Evolutionary conservation across 495 filamentous ascomycete genomes (phyloP).

Genomic region (Glutinoglossum americanum): DNA sequence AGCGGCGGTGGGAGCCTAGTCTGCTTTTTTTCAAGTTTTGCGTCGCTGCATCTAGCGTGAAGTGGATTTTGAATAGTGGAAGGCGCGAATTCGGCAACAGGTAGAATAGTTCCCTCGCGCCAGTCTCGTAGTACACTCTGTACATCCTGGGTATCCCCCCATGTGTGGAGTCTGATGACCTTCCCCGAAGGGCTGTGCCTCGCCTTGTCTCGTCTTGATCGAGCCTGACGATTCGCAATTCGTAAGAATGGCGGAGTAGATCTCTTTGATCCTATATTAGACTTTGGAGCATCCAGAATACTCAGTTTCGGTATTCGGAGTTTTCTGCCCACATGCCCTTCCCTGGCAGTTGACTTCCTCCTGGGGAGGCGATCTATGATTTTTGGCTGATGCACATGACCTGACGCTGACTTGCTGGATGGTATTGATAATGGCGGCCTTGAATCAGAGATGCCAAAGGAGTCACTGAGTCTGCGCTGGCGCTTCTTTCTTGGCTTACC

Average conservation of each 20-base stretch:
- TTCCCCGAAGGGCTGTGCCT: constrained; percentile 59
- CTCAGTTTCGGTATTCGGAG: constrained; percentile 28
- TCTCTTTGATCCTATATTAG: constrained; percentile 11
- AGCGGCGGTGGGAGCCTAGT: too few species aligned
- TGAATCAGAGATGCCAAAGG: too few species aligned
- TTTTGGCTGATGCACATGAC: not conserved
- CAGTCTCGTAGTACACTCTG: constrained; percentile 46
- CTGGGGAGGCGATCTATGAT: not conserved
- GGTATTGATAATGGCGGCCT: too few species aligned
- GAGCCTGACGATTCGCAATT: constrained; percentile 52
- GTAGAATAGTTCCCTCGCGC: constrained; percentile 42
- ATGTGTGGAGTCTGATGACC: constrained; percentile 46
- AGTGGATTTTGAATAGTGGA: too few species aligned
- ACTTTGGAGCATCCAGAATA: constrained; percentile 48
- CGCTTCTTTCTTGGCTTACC: not conserved
- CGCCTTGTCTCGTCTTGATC: constrained; percentile 36
- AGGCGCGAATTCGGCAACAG: not conserved
- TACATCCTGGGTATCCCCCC: constrained; percentile 53
- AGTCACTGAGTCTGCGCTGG: not conserved
- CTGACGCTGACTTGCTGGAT: not conserved
- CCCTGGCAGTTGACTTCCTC: not conserved
- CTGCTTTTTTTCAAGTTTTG: too few species aligned
- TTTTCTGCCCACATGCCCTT: not conserved
- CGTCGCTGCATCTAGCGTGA: too few species aligned
- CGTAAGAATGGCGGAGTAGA: constrained; percentile 49